Percentiles rank a stretch among this genome's conserved stretches.
phyloP scores from a whole-genome alignment of 2,329 filamentous ascomycete species.

The Colletotrichum sp. region DNA sequence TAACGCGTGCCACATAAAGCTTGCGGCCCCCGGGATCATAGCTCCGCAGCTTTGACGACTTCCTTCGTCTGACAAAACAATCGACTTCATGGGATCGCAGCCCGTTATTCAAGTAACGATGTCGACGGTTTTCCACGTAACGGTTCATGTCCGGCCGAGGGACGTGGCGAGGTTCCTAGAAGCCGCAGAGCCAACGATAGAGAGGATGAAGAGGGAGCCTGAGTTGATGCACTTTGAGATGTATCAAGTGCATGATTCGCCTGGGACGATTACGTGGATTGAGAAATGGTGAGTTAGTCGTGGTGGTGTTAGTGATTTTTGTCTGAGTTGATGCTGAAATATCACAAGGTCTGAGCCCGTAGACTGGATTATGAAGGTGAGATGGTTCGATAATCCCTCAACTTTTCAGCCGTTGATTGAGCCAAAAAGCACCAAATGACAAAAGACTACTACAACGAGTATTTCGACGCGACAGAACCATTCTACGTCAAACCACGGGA shows the following conservation, averaged over 20 bases:
- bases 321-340: background rate
- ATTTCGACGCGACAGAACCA: slow-evolving; percentile 16
- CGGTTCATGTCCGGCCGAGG: slow-evolving; percentile 7
- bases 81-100: background rate
- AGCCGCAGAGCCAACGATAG: slow-evolving; percentile 7
- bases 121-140: slow-evolving; percentile 17
- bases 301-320: fast-evolving
- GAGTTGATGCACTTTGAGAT: slow-evolving; percentile 16
- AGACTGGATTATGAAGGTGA: slow-evolving; percentile 17
- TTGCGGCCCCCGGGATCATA: background rate
- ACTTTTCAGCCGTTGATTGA: background rate
- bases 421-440: slow-evolving; percentile 12
- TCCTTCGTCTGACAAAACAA: background rate
- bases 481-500: slow-evolving; percentile 8
- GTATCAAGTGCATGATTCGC: slow-evolving; percentile 15
- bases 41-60: background rate
- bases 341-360: background rate
- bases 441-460: slow-evolving; percentile 13
- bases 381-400: fast-evolving
- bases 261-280: slow-evolving; percentile 17
- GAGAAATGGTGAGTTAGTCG: background rate
- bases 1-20: background rate
- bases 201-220: slow-evolving; percentile 12
- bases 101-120: background rate
- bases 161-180: slow-evolving; percentile 7